Evolutionary conservation across 768 basidiomycete species (phyloP).

Genomic region (Termitomyces sp.): DNA sequence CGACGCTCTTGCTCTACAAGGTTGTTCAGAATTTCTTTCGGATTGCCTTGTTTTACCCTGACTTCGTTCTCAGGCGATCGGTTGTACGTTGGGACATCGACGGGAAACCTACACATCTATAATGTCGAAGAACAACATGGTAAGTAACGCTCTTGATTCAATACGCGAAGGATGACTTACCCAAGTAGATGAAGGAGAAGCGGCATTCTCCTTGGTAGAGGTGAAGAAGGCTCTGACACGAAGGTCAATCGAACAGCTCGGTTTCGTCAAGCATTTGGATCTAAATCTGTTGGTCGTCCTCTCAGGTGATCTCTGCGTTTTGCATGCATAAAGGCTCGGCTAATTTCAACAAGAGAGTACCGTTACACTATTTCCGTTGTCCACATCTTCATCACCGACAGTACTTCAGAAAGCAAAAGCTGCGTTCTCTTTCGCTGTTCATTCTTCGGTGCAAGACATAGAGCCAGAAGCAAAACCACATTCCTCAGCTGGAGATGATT

Average conservation of each 20-base stretch:
- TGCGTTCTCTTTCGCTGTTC: slow-evolving; percentile 80
- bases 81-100: slow-evolving; percentile 62
- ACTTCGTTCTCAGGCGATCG: slow-evolving; percentile 43
- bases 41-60: neutral
- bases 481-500: slow-evolving; percentile 25
- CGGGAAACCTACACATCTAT: slow-evolving; percentile 56
- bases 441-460: slow-evolving; percentile 56
- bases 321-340: neutral
- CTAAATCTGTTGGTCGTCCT: slow-evolving; percentile 84
- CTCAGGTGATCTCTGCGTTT: slow-evolving; percentile 54
- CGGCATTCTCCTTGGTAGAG: slow-evolving; percentile 48
- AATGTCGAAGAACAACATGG: slow-evolving; percentile 38
- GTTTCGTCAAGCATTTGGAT: slow-evolving; percentile 80
- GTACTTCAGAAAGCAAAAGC: slow-evolving; percentile 74
- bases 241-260: slow-evolving; percentile 84
- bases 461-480: slow-evolving; percentile 25
- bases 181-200: slow-evolving; percentile 29
- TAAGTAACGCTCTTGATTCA: slow-evolving; percentile 20
- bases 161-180: neutral
- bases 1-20: slow-evolving; percentile 43
- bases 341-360: slow-evolving; percentile 52
- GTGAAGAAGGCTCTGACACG: slow-evolving; percentile 63
- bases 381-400: slow-evolving; percentile 67
- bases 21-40: slow-evolving; percentile 19
- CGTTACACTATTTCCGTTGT: slow-evolving; percentile 75